phyloP scores from a whole-genome alignment of 2,329 filamentous ascomycete genomes.

The Graphilbum fragrans region DNA sequence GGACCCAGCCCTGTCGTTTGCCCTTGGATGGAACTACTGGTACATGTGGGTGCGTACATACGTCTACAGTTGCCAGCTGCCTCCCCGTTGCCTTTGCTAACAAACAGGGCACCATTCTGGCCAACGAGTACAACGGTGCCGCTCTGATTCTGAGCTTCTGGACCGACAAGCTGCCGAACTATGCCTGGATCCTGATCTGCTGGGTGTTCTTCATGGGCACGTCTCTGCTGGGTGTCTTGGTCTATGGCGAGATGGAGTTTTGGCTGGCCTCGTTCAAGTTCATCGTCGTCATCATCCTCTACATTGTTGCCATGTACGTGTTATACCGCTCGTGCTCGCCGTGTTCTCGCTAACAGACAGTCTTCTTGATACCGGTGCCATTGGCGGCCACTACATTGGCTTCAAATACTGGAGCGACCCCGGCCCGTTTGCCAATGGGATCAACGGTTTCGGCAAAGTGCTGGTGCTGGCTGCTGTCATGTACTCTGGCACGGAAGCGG shows the following conservation, averaged over 20 bases:
- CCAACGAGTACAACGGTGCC: slow-evolving; percentile 11
- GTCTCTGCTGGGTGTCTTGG: slow-evolving; percentile 22
- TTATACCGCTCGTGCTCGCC: slow-evolving; percentile 15
- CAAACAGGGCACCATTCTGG: slow-evolving; percentile 5
- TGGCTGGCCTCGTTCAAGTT: slow-evolving; percentile 30
- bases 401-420: slow-evolving; percentile 59
- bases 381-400: slow-evolving; percentile 14
- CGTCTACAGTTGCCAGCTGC: neutral
- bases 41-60: slow-evolving; percentile 27
- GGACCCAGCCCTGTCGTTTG: slow-evolving; percentile 31
- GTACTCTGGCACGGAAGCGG: slow-evolving; percentile 53
- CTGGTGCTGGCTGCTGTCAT: slow-evolving; percentile 61
- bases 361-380: slow-evolving; percentile 24
- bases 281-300: slow-evolving; percentile 21
- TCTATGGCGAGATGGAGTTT: slow-evolving; percentile 32
- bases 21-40: slow-evolving; percentile 38
- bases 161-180: slow-evolving; percentile 28
- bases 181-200: slow-evolving; percentile 29
- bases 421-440: slow-evolving; percentile 58
- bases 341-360: slow-evolving; percentile 28
- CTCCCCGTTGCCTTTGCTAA: neutral
- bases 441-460: slow-evolving; percentile 51
- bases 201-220: slow-evolving; percentile 21
- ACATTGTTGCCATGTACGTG: slow-evolving; percentile 33
- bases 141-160: slow-evolving; percentile 30